Percentiles rank a stretch among this genome's conserved stretches.
These are phyloP conservation scores for Colletotrichum sp. DNA, from an alignment of 2,329 filamentous ascomycete genomes.

Conservation along the genomic window DNA sequence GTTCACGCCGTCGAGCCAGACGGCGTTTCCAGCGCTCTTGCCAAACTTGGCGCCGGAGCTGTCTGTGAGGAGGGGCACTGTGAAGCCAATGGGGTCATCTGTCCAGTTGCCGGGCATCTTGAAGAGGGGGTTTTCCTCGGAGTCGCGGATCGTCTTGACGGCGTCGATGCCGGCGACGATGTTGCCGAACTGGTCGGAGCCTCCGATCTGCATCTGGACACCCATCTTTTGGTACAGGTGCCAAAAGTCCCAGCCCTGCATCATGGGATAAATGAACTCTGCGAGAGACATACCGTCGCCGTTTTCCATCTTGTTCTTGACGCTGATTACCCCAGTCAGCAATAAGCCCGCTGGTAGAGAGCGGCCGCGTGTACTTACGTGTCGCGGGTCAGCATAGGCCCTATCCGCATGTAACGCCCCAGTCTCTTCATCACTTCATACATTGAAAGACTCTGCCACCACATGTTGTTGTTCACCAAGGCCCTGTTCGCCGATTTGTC, in stretches of 20 bases:
- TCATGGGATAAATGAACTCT: conserved; percentile 90
- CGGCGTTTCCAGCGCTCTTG: conserved; percentile 90
- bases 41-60: conserved; percentile 89
- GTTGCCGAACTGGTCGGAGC: conserved; percentile 96
- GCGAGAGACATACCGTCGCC: conserved; percentile 93
- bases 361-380: conserved; percentile 63
- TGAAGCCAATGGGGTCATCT: conserved; percentile 80
- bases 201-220: conserved; percentile 88
- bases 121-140: conserved; percentile 50
- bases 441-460: conserved; percentile 77
- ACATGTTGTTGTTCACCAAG: conserved; percentile 81
- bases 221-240: conserved; percentile 72
- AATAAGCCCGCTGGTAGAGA: background rate
- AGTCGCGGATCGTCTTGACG: conserved; percentile 74
- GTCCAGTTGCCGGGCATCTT: conserved; percentile 46
- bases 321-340: conserved; percentile 39
- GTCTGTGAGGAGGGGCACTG: conserved; percentile 88
- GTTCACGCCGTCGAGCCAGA: conserved; percentile 88
- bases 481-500: conserved; percentile 71
- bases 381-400: conserved; percentile 87
- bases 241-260: conserved; percentile 98
- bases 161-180: conserved; percentile 89
- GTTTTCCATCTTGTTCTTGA: conserved; percentile 82
- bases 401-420: conserved; percentile 77
- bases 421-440: conserved; percentile 78